Percentiles rank a stretch among this genome's conserved stretches.
phyloP scores from a whole-genome alignment of 2,329 filamentous ascomycete species.

The Fusarium sp. region DNA sequence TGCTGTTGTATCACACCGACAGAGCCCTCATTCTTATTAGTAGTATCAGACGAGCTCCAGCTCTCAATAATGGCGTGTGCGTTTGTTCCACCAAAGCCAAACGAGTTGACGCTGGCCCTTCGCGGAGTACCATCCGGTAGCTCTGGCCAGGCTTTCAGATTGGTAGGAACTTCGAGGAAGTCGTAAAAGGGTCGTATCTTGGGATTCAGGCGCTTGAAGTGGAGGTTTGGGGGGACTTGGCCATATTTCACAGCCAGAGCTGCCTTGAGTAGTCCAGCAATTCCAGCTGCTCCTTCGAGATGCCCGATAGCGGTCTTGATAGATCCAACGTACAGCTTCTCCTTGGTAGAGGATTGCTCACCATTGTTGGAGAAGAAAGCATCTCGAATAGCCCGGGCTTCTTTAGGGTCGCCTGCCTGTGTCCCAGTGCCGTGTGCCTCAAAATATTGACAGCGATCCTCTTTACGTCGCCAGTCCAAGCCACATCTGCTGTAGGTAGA shows the following conservation, averaged over 20 bases:
- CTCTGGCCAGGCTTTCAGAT: too few species aligned
- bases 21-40: too few species aligned
- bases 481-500: neutral
- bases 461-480: neutral
- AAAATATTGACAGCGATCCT: slow-evolving; percentile 9
- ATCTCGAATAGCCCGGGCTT: fast-evolving
- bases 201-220: neutral
- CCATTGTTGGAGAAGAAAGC: neutral
- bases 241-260: slow-evolving; percentile 5
- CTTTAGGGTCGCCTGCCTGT: neutral
- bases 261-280: slow-evolving; percentile 8
- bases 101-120: slow-evolving; percentile 53
- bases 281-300: neutral
- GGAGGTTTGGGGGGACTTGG: slow-evolving; percentile 3
- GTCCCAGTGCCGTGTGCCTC: neutral
- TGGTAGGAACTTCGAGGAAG: neutral
- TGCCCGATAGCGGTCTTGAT: neutral
- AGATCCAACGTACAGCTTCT: neutral
- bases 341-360: neutral
- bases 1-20: too few species aligned
- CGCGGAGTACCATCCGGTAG: neutral
- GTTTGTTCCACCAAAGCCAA: slow-evolving; percentile 58
- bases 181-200: neutral
- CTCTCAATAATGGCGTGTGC: slow-evolving; percentile 53
- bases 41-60: neutral